Conservation (phyloP, 768 basidiomycete species). For the Russula sp. region DNA sequence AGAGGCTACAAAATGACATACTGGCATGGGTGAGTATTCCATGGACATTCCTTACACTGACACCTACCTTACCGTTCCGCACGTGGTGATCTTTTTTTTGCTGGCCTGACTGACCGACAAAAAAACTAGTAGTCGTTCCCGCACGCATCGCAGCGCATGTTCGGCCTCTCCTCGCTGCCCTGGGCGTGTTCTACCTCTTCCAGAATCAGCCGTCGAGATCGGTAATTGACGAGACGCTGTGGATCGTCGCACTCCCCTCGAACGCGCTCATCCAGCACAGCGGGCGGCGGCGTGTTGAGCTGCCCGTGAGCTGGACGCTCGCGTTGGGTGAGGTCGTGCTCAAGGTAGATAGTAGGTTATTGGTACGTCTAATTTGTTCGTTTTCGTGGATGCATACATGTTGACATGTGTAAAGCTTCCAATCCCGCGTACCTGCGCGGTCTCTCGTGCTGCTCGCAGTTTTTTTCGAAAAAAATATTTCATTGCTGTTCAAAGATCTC, state of each 20-base stretch:
- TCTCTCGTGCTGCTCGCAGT: neutral
- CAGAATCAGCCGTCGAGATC: slow-evolving; percentile 35
- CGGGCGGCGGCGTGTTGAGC: slow-evolving; percentile 33
- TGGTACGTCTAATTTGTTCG: slow-evolving; percentile 37
- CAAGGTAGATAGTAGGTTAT: slow-evolving; percentile 80
- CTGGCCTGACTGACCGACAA: neutral
- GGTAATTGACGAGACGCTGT: slow-evolving; percentile 47
- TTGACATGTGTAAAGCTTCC: neutral
- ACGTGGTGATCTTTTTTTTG: slow-evolving; percentile 43
- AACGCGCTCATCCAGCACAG: slow-evolving; percentile 25
- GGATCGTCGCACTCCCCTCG: slow-evolving; percentile 47
- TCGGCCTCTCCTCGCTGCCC: slow-evolving; percentile 57
- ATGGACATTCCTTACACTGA: slow-evolving; percentile 53
- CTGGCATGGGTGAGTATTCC: slow-evolving; percentile 52
- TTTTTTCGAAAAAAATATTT: slow-evolving; percentile 70
- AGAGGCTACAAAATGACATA: slow-evolving; percentile 49
- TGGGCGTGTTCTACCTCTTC: slow-evolving; percentile 76
- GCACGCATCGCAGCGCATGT: slow-evolving; percentile 64
- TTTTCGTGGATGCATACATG: neutral
- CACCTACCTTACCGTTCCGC: slow-evolving; percentile 64
- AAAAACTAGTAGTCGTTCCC: slow-evolving; percentile 60
- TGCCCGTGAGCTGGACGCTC: slow-evolving; percentile 56
- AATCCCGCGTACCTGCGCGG: neutral
- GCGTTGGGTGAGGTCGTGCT: slow-evolving; percentile 62
- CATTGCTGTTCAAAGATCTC: slow-evolving; percentile 73